phyloP scores from a whole-genome alignment of 768 basidiomycete species.

The Lentinula edodes region DNA sequence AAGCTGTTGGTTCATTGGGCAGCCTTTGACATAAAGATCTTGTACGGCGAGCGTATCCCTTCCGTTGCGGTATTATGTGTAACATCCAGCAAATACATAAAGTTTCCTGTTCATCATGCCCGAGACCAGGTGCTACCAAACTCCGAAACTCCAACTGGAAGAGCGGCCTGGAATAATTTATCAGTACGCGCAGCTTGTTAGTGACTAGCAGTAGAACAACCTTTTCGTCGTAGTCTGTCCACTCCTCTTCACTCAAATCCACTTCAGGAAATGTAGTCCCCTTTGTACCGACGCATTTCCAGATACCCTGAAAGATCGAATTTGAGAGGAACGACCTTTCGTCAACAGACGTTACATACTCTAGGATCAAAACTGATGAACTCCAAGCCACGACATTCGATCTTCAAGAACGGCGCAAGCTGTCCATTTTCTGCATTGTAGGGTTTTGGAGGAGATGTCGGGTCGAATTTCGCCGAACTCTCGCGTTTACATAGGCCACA shows the following conservation, averaged over 20 bases:
- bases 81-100: no score
- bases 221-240: constrained; percentile 93
- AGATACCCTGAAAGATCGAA: constrained; percentile 50
- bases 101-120: constrained; percentile 33
- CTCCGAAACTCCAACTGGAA: constrained; percentile 68
- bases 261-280: constrained; percentile 58
- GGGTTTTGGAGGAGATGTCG: constrained; percentile 37
- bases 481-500: constrained; percentile 77
- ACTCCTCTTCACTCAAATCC: constrained; percentile 62
- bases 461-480: constrained; percentile 75
- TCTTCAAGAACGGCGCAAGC: constrained; percentile 57
- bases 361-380: constrained; percentile 71
- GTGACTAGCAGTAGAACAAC: constrained; percentile 27
- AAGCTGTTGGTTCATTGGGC: no score
- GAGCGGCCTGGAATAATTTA: constrained; percentile 9
- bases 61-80: no score
- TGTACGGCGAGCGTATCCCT: no score
- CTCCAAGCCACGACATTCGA: constrained; percentile 88
- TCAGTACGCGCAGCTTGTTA: constrained; percentile 32
- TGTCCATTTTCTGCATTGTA: constrained; percentile 60
- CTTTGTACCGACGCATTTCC: constrained; percentile 67
- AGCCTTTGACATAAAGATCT: no score
- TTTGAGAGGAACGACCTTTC: not conserved
- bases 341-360: constrained; percentile 30
- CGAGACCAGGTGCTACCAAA: constrained; percentile 64